phyloP scores from a whole-genome alignment of 192 early-diverging fungal genomes.

The Geosiphon pyriformis region DNA sequence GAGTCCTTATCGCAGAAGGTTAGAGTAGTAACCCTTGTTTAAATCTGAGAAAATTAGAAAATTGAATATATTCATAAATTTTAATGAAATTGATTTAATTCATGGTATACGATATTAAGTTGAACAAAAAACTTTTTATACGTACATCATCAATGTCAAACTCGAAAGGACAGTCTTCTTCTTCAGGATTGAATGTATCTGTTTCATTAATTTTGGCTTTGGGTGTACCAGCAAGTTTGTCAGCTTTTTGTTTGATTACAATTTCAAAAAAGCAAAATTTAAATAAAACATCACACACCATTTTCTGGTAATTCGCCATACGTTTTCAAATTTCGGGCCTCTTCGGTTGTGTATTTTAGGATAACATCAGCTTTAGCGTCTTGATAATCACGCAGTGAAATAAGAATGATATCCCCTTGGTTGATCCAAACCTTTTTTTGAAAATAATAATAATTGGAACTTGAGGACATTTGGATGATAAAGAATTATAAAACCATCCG shows the following conservation, averaged over 20 bases:
- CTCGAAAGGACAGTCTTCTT: slow-evolving; percentile 75
- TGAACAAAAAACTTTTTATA: too few species aligned
- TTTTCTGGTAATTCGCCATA: slow-evolving; percentile 94
- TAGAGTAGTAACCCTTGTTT: too few species aligned
- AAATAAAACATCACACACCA: slow-evolving; percentile 27
- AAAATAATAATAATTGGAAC: too few species aligned
- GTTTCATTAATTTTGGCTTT: slow-evolving; percentile 80
- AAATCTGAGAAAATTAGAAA: too few species aligned
- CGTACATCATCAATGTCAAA: slow-evolving; percentile 86
- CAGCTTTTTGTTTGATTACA: too few species aligned
- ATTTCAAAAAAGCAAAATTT: slow-evolving; percentile 12
- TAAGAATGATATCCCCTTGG: slow-evolving; percentile 84
- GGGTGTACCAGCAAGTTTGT: too few species aligned
- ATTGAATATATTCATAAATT: too few species aligned
- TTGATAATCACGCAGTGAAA: slow-evolving; percentile 89
- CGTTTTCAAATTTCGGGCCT: slow-evolving; percentile 86
- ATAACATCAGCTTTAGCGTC: slow-evolving; percentile 93
- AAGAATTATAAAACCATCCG: too few species aligned
- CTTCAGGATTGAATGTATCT: slow-evolving; percentile 57
- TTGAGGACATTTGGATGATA: neutral
- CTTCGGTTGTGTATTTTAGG: slow-evolving; percentile 93
- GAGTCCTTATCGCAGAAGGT: too few species aligned
- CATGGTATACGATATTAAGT: too few species aligned
- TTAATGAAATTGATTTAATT: too few species aligned
- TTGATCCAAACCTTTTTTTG: slow-evolving; percentile 72